Conservation (phyloP, 1,284 basidiomycete genomes). For the Mycena citricolor region DNA sequence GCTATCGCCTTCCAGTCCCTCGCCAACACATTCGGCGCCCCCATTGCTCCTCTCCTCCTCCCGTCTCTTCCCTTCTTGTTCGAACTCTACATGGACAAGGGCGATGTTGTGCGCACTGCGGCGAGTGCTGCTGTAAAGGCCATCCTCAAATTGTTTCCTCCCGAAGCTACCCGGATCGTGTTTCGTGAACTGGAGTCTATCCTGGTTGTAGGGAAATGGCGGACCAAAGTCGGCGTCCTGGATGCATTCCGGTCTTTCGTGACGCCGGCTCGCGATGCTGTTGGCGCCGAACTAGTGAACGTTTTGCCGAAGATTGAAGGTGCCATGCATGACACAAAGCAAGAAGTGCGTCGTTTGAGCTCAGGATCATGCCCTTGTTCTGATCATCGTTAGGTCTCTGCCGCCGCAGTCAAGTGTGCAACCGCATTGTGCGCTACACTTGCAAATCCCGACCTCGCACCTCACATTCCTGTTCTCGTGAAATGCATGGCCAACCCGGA, state of each 20-base stretch:
- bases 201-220: conserved; percentile 90
- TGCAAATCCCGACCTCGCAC: conserved; percentile 90
- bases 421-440: conserved; percentile 90
- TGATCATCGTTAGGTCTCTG: conserved; percentile 75
- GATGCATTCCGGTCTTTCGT: conserved; percentile 83
- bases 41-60: conserved; percentile 82
- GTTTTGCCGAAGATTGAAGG: conserved; percentile 87
- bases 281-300: conserved; percentile 82
- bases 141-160: conserved; percentile 82
- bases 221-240: conserved; percentile 90
- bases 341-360: conserved; percentile 67
- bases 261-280: conserved; percentile 71
- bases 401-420: conserved; percentile 90
- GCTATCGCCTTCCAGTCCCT: conserved; percentile 84
- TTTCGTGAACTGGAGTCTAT: conserved; percentile 74
- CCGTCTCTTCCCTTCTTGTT: conserved; percentile 78
- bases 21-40: conserved; percentile 69
- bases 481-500: conserved; percentile 94
- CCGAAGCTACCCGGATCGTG: conserved; percentile 78
- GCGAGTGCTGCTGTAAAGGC: conserved; percentile 83
- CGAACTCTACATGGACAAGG: conserved; percentile 93
- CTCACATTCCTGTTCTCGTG: conserved; percentile 89
- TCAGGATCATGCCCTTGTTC: conserved; percentile 15
- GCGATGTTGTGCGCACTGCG: conserved; percentile 85
- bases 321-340: conserved; percentile 97